Evolutionary conservation across 768 basidiomycete genomes (phyloP).

Genomic region (Cyathus striatus): DNA sequence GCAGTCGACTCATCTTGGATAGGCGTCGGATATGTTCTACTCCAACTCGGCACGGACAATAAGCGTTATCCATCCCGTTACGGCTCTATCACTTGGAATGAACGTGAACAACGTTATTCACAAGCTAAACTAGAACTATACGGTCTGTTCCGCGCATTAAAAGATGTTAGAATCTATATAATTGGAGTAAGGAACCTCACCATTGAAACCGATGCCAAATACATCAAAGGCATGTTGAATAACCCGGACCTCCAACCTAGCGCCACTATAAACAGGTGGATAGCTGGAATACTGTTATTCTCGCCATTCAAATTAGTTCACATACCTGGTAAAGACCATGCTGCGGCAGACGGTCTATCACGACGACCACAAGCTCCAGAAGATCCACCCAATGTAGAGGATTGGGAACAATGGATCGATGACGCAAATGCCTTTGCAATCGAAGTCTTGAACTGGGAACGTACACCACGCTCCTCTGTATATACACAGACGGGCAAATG

Average conservation of each 20-base stretch:
- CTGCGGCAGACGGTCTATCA: neutral
- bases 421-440: no score
- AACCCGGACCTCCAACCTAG: no score
- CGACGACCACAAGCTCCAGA: no score
- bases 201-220: neutral
- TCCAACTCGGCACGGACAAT: neutral
- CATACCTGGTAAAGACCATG: neutral
- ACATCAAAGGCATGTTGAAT: no score
- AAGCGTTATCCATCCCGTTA: neutral
- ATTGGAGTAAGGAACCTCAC: neutral
- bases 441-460: slow-evolving; percentile 1
- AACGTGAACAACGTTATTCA: neutral
- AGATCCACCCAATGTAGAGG: no score
- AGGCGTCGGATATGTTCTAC: neutral
- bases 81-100: neutral
- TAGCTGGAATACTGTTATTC: neutral
- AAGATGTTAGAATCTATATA: neutral
- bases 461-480: no score
- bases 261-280: neutral
- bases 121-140: neutral
- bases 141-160: neutral
- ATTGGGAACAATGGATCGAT: slow-evolving; percentile 4
- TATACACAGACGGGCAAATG: no score
- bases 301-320: neutral
- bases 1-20: neutral